Conservation (phyloP, 208 protist species). For the Crithidia expoeki region DNA sequence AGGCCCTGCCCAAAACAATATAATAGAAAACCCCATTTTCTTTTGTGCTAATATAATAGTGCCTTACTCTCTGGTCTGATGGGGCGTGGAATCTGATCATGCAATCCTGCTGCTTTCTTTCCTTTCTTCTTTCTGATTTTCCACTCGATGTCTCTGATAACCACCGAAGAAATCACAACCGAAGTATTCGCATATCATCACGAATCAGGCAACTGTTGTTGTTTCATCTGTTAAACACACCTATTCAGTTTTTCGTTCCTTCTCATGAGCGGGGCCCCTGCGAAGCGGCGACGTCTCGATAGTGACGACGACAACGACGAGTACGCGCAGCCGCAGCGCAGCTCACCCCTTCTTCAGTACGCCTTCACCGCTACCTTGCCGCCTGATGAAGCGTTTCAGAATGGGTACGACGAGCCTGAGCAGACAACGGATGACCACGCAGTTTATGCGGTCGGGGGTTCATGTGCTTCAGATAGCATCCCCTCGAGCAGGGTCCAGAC, state of each 20-base stretch:
- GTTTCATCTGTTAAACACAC: neutral
- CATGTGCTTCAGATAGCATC: neutral
- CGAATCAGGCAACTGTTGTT: neutral
- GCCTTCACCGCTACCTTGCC: slow-evolving; percentile 23
- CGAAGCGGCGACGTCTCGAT: slow-evolving; percentile 52
- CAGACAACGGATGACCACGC: neutral
- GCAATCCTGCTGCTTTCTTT: too few relatives aligned
- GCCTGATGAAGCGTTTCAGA: slow-evolving; percentile 20
- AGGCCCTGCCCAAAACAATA: too few relatives aligned
- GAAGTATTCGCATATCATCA: too few relatives aligned
- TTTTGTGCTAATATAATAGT: too few relatives aligned
- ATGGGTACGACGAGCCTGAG: neutral
- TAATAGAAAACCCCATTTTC: too few relatives aligned
- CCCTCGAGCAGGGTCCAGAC: neutral
- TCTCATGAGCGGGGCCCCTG: slow-evolving; percentile 9
- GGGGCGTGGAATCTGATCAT: too few relatives aligned
- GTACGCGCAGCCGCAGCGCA: slow-evolving; percentile 22
- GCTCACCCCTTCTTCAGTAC: slow-evolving; percentile 42
- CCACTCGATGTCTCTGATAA: too few relatives aligned
- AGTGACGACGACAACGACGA: slow-evolving; percentile 87
- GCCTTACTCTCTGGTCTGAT: too few relatives aligned
- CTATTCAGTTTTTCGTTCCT: neutral
- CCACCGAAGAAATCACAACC: too few relatives aligned
- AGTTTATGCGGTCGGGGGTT: neutral
- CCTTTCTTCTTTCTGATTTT: too few relatives aligned